Conservation (phyloP, 768 basidiomycete genomes). For the Collybia sordida region DNA sequence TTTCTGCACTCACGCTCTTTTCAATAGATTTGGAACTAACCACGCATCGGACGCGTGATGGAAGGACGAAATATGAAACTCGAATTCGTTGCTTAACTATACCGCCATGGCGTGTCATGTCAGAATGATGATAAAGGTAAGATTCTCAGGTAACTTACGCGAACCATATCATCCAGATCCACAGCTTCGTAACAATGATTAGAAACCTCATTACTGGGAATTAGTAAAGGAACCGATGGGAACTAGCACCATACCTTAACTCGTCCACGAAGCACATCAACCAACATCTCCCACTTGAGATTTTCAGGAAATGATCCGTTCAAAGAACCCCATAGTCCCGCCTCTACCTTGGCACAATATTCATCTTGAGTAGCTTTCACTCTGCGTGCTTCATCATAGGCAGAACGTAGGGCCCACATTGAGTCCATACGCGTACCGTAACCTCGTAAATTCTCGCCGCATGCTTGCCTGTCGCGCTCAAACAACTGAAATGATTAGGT, state of each 20-base stretch:
- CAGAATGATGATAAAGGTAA: neutral
- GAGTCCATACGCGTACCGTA: conserved; percentile 75
- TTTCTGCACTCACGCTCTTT: conserved; percentile 54
- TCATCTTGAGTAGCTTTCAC: conserved; percentile 69
- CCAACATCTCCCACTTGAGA: conserved; percentile 71
- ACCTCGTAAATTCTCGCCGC: conserved; percentile 48
- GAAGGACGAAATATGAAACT: conserved; percentile 79
- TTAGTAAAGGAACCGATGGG: neutral
- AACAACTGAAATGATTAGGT: conserved; percentile 8
- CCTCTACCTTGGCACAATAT: conserved; percentile 65
- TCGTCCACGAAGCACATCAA: conserved; percentile 82
- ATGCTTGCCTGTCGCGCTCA: conserved; percentile 48
- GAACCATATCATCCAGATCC: conserved; percentile 68
- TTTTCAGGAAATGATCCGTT: conserved; percentile 63
- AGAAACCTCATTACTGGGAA: conserved; percentile 42
- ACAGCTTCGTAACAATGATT: conserved; percentile 73
- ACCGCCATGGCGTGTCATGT: neutral
- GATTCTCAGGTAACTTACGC: conserved; percentile 40
- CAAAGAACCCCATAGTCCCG: conserved; percentile 40
- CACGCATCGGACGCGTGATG: conserved; percentile 91
- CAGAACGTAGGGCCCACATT: conserved; percentile 76
- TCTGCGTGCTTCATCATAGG: conserved; percentile 73
- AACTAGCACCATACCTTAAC: conserved; percentile 58
- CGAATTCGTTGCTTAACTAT: conserved; percentile 87
- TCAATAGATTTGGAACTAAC: conserved; percentile 81